Evolutionary conservation across 2,329 filamentous ascomycete genomes (phyloP).

Genomic region (Penicillium corylophilum): DNA sequence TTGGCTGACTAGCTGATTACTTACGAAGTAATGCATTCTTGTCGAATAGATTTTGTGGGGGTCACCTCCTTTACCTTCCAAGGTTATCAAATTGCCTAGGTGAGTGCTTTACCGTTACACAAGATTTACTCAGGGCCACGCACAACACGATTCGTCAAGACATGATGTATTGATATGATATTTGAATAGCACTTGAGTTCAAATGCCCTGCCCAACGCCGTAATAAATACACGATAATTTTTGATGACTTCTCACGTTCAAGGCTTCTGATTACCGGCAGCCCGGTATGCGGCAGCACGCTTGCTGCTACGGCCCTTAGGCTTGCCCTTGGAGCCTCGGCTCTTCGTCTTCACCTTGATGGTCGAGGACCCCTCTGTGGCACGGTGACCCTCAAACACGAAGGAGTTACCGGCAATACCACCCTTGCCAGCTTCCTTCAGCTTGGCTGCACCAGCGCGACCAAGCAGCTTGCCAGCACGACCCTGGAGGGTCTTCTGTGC

Average conservation of each 20-base stretch:
- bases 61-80: background rate
- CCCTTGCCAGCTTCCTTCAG: constrained; percentile 29
- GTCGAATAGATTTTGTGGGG: background rate
- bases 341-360: constrained; percentile 39
- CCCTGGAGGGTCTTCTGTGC: constrained; percentile 39
- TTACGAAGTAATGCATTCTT: background rate
- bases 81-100: too few relatives aligned
- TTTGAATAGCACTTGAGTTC: constrained; percentile 8
- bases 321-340: constrained; percentile 42
- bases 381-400: constrained; percentile 49
- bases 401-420: constrained; percentile 32
- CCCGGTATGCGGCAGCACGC: constrained; percentile 45
- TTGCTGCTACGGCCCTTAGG: constrained; percentile 42
- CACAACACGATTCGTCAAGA: background rate
- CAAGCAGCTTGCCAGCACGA: constrained; percentile 40
- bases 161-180: constrained; percentile 10
- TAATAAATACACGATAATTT: constrained; percentile 16
- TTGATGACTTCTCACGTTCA: constrained; percentile 9
- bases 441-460: constrained; percentile 40
- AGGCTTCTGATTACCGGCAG: constrained; percentile 34
- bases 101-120: background rate
- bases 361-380: constrained; percentile 36
- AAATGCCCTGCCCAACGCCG: constrained; percentile 25
- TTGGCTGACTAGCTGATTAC: background rate
- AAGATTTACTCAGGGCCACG: background rate